Percentiles rank a stretch among this genome's conserved stretches.
phyloP scores from a whole-genome alignment of 805 yeast species.

The Tetrapisispora pingtungensis region DNA sequence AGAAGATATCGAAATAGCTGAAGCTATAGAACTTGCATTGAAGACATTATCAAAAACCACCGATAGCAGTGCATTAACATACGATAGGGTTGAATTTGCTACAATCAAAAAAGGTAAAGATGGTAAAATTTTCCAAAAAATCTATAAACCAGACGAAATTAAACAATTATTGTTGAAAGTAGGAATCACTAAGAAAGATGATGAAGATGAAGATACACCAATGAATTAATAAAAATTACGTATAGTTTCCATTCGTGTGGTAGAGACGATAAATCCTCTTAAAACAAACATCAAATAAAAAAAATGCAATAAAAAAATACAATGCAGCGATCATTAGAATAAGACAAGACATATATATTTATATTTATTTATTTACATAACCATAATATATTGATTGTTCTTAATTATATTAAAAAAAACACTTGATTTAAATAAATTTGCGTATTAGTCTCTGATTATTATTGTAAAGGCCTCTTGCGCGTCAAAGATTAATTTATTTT shows the following conservation, averaged over 20 bases:
- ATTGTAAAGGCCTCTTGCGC: too few relatives aligned
- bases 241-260: too few relatives aligned
- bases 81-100: constrained; percentile 90
- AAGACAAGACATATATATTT: too few relatives aligned
- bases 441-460: too few relatives aligned
- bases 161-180: constrained; percentile 60
- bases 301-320: not conserved
- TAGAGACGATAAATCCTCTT: not conserved
- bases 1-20: constrained; percentile 61
- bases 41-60: constrained; percentile 90
- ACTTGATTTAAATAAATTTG: not conserved
- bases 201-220: constrained; percentile 22
- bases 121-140: constrained; percentile 52
- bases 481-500: too few relatives aligned
- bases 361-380: too few relatives aligned
- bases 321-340: too few relatives aligned
- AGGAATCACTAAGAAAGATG: constrained; percentile 55
- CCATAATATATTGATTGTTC: too few relatives aligned
- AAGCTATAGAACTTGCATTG: constrained; percentile 79
- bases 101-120: constrained; percentile 46
- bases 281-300: not conserved
- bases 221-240: constrained; percentile 4
- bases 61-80: constrained; percentile 74
- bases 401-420: not conserved
- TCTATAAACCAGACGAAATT: constrained; percentile 75